These are phyloP conservation scores for Stephania japonica DNA, from an alignment of 164 flowering plant species.

Conservation along the genomic window DNA sequence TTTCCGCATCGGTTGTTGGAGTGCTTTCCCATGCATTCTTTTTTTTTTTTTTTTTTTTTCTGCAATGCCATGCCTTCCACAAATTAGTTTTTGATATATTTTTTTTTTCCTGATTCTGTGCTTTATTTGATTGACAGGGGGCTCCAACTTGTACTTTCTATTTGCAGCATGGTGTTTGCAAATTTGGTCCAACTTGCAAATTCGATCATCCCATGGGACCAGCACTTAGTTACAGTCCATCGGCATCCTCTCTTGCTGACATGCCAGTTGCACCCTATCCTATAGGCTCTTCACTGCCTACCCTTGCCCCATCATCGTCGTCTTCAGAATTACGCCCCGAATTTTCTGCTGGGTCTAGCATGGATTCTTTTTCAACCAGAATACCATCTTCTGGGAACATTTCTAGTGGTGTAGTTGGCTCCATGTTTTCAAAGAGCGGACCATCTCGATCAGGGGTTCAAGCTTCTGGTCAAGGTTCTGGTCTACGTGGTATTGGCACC, in stretches of 20 bases:
- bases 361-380: conserved; percentile 42
- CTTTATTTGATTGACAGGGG: conserved; percentile 43
- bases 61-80: background rate
- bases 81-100: background rate
- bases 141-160: conserved; percentile 62
- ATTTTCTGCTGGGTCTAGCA: conserved; percentile 42
- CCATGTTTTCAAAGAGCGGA: conserved; percentile 46
- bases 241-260: conserved; percentile 92
- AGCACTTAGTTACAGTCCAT: conserved; percentile 74
- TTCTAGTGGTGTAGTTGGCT: conserved; percentile 57
- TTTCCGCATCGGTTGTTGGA: background rate
- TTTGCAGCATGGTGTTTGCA: conserved; percentile 71
- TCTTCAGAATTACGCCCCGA: conserved; percentile 72
- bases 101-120: conserved; percentile 4
- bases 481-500: conserved; percentile 26
- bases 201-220: conserved; percentile 73
- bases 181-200: conserved; percentile 79
- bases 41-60: no score
- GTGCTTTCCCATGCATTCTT: background rate
- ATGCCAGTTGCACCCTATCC: conserved; percentile 99
- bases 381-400: conserved; percentile 49
- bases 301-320: conserved; percentile 84
- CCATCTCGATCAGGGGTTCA: conserved; percentile 35
- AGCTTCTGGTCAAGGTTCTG: conserved; percentile 36
- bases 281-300: conserved; percentile 64